Conservation (phyloP, 495 filamentous ascomycete genomes). For the Xylaria acuta region DNA sequence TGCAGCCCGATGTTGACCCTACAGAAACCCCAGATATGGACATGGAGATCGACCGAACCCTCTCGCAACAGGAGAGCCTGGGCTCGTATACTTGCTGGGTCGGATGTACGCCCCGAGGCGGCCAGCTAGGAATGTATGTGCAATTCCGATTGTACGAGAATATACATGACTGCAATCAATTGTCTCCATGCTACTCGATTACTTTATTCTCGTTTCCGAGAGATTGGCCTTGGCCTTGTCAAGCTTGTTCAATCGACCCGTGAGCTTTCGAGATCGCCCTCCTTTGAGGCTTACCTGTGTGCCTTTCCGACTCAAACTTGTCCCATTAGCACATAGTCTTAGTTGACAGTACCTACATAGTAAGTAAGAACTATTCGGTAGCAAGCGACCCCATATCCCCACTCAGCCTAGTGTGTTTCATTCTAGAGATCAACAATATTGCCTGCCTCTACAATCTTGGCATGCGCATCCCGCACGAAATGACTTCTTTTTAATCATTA, state of each 20-base stretch:
- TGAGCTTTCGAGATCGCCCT: neutral
- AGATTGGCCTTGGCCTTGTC: neutral
- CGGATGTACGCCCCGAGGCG: too few species aligned
- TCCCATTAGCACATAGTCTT: too few species aligned
- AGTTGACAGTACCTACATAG: too few species aligned
- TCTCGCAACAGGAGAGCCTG: too few species aligned
- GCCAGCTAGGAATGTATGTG: too few species aligned
- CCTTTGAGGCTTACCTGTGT: neutral
- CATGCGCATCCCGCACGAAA: neutral
- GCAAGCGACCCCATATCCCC: neutral
- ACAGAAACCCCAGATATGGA: too few species aligned
- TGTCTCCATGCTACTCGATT: neutral
- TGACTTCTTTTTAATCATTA: slow-evolving; percentile 1
- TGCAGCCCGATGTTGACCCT: too few species aligned
- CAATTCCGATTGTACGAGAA: neutral
- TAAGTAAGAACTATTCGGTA: neutral
- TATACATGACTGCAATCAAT: neutral
- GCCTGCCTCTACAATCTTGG: neutral
- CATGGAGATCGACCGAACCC: too few species aligned
- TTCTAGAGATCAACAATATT: neutral
- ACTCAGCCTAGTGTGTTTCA: neutral
- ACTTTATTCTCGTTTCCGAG: neutral
- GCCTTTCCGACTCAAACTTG: neutral
- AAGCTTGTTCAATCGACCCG: neutral
- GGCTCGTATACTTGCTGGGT: too few species aligned